Evolutionary conservation across 345 rosid genomes (phyloP), one percentile per base, ranked within the genome.

Genomic region (Citrus trifoliata): DNA sequence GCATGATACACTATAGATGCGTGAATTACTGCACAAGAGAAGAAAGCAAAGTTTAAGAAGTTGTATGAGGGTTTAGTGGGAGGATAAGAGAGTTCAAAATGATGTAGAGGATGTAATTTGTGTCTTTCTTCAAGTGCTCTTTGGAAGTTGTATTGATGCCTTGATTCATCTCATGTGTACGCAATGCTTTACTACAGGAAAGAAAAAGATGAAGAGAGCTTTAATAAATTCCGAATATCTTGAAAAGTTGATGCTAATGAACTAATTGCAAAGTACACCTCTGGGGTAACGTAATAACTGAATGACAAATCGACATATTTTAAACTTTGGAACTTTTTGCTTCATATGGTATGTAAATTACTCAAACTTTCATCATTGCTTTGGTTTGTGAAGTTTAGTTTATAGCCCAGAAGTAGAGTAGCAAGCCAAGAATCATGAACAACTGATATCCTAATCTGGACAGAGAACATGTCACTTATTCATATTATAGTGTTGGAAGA

Each of bases 171-270:
- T 33, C 16, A 35, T n/a, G 53, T 60, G 40, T 83, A n/a, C 75
- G 82, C 53, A 73, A 76, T 59, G 82, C 85, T 32, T 10, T 3
- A 59, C 22, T 16, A 53, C 21, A 53, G 22, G 58, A 2, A 59
- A 14, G 25, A 37, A 24, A 10, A 27, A 28, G 3, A 27, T 38
- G 32, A 38, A 74, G 35, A 27, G 55, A 74, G 33, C 77, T 27
- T 63, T 61, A 67, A 25, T 37, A 72, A 72, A n/a, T 48, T 28
- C n/a, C 3, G 12, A 18, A 33, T 58, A 72, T 35, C 53, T 73
- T 56, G 5, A 24, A 32, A n/a, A 12, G 19, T 71, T 72, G 65
- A 72, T 33, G 51, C 30, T 35, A 12, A 7, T 72, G 12, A 5
- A 53, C 58, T 5, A 1, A 53, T 16, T 63, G 66, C 5, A 13